These are phyloP conservation scores for Myriosclerotinia curreyana DNA, from an alignment of 2,329 filamentous ascomycete genomes.

Conservation along the genomic window DNA sequence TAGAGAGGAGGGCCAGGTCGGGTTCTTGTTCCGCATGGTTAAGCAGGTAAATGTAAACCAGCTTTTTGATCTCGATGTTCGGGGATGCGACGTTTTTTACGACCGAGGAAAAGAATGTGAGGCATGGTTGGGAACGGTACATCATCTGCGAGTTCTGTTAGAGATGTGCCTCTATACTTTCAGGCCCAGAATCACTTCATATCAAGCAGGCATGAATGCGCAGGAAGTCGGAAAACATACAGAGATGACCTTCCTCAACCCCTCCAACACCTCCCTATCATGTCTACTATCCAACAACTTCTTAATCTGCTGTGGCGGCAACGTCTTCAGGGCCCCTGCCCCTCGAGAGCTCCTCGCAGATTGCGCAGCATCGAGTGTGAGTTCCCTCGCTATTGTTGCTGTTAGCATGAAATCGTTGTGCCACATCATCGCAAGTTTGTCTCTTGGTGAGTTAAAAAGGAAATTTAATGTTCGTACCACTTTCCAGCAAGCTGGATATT, in stretches of 20 bases:
- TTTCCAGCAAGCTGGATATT: conserved; percentile 92
- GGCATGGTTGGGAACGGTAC: conserved; percentile 83
- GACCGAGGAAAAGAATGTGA: conserved; percentile 94
- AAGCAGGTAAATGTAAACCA: conserved; percentile 97
- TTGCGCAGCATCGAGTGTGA: conserved; percentile 95
- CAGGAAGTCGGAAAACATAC: conserved; percentile 49
- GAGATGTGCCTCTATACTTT: conserved; percentile 8
- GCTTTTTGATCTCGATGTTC: conserved; percentile 92
- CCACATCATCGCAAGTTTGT: conserved; percentile 10
- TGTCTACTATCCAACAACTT: conserved; percentile 91
- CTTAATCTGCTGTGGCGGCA: conserved; percentile 83
- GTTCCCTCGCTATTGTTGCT: conserved; percentile 71
- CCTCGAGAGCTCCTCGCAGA: conserved; percentile 66
- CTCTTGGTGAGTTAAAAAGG: neutral
- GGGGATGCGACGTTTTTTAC: conserved; percentile 97
- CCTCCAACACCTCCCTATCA: conserved; percentile 90
- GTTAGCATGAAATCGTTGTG: conserved; percentile 25
- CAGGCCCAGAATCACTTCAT: neutral
- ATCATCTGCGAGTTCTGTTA: conserved; percentile 67
- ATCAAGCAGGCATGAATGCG: neutral
- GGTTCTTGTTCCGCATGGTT: conserved; percentile 96
- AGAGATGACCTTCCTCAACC: conserved; percentile 81
- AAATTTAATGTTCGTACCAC: conserved; percentile 57
- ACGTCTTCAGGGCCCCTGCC: conserved; percentile 55
- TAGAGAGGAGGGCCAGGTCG: conserved; percentile 89